Conservation (phyloP, 2,329 filamentous ascomycete species). For the Byssothecium circinans region DNA sequence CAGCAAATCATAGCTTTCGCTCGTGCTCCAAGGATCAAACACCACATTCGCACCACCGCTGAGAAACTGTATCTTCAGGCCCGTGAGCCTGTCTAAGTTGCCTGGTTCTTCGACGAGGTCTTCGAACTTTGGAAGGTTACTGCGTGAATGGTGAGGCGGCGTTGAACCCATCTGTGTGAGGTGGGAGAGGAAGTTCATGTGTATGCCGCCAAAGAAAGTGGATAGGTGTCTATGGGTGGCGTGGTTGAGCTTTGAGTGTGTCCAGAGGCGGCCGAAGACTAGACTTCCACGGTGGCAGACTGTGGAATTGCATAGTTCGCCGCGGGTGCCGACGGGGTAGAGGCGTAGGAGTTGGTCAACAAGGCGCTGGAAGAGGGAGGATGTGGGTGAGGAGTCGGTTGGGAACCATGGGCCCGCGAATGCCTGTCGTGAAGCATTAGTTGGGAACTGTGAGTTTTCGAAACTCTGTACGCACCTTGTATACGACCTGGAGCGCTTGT, state of each 20-base stretch:
- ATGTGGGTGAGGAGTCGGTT: conserved; percentile 5
- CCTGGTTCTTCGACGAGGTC: conserved; percentile 3
- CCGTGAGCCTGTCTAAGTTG: conserved; percentile 12
- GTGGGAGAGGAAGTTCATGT: conserved; percentile 60
- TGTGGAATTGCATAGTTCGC: conserved; percentile 64
- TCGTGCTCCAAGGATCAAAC: conserved; percentile 56
- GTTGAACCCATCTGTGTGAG: conserved; percentile 58
- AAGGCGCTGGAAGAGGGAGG: conserved; percentile 14
- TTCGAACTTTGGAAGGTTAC: conserved; percentile 3
- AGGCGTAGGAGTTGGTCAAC: conserved; percentile 57
- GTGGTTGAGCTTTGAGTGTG: conserved; percentile 66
- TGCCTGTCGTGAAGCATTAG: no score
- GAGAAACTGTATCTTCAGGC: conserved; percentile 15
- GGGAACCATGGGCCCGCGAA: conserved; percentile 10
- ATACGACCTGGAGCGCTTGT: neutral
- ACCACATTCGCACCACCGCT: conserved; percentile 52
- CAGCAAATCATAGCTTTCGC: conserved; percentile 57
- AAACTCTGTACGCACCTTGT: neutral
- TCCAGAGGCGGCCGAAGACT: conserved; percentile 64
- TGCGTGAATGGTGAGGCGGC: conserved; percentile 9
- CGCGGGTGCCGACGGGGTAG: conserved; percentile 53
- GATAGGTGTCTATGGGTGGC: conserved; percentile 54
- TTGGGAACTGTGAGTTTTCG: neutral
- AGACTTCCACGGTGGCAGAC: conserved; percentile 63
- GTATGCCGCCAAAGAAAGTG: conserved; percentile 65